Percentiles rank a stretch among this genome's conserved stretches.
These are phyloP conservation scores for Rugosomyces carneus DNA, from an alignment of 1,284 basidiomycete species.

Conservation along the genomic window DNA sequence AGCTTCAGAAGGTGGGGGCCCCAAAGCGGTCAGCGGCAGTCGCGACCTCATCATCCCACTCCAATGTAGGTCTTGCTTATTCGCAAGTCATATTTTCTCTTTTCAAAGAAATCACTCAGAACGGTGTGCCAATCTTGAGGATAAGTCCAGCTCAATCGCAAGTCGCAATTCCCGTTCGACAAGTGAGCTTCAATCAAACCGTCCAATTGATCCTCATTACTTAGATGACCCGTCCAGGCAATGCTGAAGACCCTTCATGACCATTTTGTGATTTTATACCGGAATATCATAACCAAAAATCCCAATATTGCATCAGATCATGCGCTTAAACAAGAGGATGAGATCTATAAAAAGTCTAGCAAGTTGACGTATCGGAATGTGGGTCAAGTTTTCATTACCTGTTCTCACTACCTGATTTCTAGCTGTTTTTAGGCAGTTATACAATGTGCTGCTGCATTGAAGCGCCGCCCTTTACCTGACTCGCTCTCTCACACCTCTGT, in stretches of 20 bases:
- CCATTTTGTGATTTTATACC: slow-evolving; percentile 64
- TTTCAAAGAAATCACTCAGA: slow-evolving; percentile 27
- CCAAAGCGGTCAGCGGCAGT: slow-evolving; percentile 34
- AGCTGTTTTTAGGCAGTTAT: slow-evolving; percentile 56
- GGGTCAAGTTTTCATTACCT: slow-evolving; percentile 18
- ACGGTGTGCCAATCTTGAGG: slow-evolving; percentile 61
- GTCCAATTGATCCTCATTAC: slow-evolving; percentile 3
- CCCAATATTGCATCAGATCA: slow-evolving; percentile 65
- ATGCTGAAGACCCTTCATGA: slow-evolving; percentile 70
- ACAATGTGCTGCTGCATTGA: slow-evolving; percentile 63
- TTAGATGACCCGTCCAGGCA: slow-evolving; percentile 33
- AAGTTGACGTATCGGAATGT: slow-evolving; percentile 80
- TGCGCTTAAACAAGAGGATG: slow-evolving; percentile 71
- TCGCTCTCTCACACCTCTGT: slow-evolving; percentile 65
- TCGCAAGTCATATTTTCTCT: slow-evolving; percentile 2
- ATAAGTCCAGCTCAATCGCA: slow-evolving; percentile 58
- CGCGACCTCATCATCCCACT: slow-evolving; percentile 30
- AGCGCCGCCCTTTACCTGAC: slow-evolving; percentile 63
- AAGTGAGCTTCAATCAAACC: slow-evolving; percentile 35
- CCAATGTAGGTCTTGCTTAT: slow-evolving; percentile 26
- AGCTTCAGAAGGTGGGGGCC: slow-evolving; percentile 48
- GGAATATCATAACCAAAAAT: slow-evolving; percentile 40
- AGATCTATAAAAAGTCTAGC: slow-evolving; percentile 64
- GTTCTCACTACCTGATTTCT: slow-evolving; percentile 11
- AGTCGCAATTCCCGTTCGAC: slow-evolving; percentile 64